A percentile compares a stretch with the other conserved stretches of the same genome.
phyloP scores from a whole-genome alignment of 805 yeast genomes.

The Myxozyma vanderwaltii region DNA sequence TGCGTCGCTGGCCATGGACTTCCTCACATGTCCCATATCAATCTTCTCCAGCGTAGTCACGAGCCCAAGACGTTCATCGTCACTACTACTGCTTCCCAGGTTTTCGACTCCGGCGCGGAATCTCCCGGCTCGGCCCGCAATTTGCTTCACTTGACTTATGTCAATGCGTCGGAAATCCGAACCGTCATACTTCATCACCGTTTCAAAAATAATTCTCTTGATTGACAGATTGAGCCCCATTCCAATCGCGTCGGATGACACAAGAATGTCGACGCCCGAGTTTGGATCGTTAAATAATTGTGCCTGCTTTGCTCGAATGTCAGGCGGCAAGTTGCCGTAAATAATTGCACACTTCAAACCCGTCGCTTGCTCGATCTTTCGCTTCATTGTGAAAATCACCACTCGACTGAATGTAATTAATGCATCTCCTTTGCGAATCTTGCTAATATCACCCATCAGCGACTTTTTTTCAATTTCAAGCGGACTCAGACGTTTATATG shows the following conservation, averaged over 20 bases:
- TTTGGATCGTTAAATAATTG: conserved; percentile 61
- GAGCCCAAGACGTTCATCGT: conserved; percentile 30
- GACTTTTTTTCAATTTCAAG: conserved; percentile 55
- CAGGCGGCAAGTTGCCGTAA: conserved; percentile 96
- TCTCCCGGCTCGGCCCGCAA: conserved; percentile 96
- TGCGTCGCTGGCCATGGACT: conserved; percentile 55
- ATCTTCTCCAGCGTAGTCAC: conserved; percentile 37
- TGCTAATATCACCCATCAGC: conserved; percentile 42
- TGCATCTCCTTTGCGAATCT: conserved; percentile 76
- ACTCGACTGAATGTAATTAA: conserved; percentile 82
- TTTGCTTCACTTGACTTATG: conserved; percentile 77
- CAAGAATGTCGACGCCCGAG: conserved; percentile 78
- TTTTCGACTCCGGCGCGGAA: conserved; percentile 41
- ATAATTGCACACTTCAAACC: conserved; percentile 77
- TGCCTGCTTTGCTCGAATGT: conserved; percentile 85
- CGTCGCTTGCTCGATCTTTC: conserved; percentile 65
- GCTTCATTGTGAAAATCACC: conserved; percentile 67
- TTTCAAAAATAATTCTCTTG: conserved; percentile 73
- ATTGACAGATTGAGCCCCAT: conserved; percentile 92
- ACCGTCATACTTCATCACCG: conserved; percentile 73
- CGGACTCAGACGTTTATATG: conserved; percentile 74
- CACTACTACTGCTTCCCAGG: conserved; percentile 1
- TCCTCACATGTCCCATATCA: conserved; percentile 44
- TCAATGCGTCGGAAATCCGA: conserved; percentile 50
- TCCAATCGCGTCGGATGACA: conserved; percentile 97